These are phyloP conservation scores for Candida alai DNA, from an alignment of 805 yeast species.

Conservation along the genomic window DNA sequence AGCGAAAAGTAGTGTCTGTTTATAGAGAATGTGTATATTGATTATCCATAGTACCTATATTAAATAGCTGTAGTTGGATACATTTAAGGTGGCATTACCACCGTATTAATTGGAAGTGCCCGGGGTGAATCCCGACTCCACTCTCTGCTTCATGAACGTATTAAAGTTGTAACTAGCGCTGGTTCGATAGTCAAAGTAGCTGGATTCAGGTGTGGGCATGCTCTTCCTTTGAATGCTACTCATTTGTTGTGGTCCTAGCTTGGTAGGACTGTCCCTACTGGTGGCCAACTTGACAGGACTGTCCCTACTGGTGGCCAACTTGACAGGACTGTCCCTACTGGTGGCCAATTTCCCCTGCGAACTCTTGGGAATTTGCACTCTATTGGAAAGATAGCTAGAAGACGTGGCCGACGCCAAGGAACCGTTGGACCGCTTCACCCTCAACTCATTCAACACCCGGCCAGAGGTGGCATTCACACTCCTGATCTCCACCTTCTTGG, in stretches of 20 bases:
- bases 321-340: not conserved
- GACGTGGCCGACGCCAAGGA: conserved; percentile 7
- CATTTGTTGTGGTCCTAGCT: not conserved
- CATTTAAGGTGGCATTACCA: no score
- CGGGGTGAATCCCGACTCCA: not conserved
- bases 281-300: not conserved
- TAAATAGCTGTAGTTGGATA: no score
- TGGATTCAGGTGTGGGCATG: conserved; percentile 15
- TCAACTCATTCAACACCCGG: conserved; percentile 6
- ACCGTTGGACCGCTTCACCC: conserved; percentile 4
- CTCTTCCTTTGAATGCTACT: conserved; percentile 9
- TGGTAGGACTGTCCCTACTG: not conserved
- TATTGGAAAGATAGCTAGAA: conserved; percentile 17
- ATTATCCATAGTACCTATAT: no score
- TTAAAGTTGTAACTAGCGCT: conserved; percentile 33
- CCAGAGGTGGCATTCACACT: conserved; percentile 5
- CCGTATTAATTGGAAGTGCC: not conserved
- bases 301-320: not conserved
- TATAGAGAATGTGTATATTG: no score
- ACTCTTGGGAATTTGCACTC: conserved; percentile 17
- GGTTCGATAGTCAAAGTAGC: conserved; percentile 33
- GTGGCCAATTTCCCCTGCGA: not conserved
- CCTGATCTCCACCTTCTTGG: not conserved
- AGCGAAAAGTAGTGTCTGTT: no score
- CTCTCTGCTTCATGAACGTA: conserved; percentile 31